Evolutionary conservation across 305 asterid genomes (phyloP).

Genomic region (Fraxinus baroniana): DNA sequence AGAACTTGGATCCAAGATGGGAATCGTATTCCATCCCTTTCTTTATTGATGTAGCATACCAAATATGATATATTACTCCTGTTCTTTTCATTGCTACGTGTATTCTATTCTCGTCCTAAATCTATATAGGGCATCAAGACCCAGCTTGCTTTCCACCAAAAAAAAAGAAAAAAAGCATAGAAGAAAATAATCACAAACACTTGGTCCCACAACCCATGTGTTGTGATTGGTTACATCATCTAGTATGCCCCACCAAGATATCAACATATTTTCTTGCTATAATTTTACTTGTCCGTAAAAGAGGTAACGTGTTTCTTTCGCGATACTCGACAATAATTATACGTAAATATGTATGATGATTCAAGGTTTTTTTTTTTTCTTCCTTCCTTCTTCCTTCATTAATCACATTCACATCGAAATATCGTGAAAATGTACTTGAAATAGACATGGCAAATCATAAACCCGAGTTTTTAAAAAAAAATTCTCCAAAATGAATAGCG

Average conservation of each 20-base stretch:
- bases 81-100: background rate
- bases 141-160: background rate
- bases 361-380: background rate
- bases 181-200: background rate
- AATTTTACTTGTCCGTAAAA: background rate
- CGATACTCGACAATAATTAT: background rate
- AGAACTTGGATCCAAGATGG: background rate
- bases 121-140: background rate
- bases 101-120: background rate
- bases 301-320: background rate
- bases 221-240: conserved; percentile 1
- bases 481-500: too few species aligned
- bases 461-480: too few species aligned
- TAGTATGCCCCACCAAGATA: background rate
- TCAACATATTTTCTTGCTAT: background rate
- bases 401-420: background rate
- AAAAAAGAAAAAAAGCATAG: background rate
- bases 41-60: background rate
- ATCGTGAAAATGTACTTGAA: too few species aligned
- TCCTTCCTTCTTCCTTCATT: background rate
- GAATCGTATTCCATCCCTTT: background rate
- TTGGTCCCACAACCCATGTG: background rate
- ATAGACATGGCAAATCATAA: too few species aligned
- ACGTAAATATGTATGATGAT: background rate
- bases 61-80: background rate